These are phyloP conservation scores for Striga hermonthica DNA, from an alignment of 305 asterid genomes.

Conservation along the genomic window DNA sequence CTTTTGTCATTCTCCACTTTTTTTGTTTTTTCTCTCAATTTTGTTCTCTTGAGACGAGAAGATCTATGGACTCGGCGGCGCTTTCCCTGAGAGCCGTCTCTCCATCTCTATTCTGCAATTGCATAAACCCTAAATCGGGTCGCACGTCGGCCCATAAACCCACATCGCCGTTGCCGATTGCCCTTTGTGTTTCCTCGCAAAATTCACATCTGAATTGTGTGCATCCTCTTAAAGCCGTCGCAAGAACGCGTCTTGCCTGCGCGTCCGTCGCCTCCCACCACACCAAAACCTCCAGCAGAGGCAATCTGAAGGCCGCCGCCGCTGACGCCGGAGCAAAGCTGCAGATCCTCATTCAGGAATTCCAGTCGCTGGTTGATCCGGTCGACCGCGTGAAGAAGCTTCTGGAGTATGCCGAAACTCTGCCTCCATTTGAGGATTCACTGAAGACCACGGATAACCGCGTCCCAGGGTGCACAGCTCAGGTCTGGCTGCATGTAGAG, in stretches of 20 bases:
- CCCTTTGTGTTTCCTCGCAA: conserved; percentile 41
- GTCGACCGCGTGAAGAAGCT: conserved; percentile 72
- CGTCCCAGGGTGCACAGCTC: conserved; percentile 85
- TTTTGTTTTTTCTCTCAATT: not conserved
- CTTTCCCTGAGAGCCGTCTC: conserved; percentile 46
- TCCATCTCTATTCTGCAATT: conserved; percentile 42
- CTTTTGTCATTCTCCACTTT: too few relatives aligned
- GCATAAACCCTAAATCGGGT: conserved; percentile 36
- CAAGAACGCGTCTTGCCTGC: conserved; percentile 40
- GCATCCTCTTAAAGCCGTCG: conserved; percentile 33
- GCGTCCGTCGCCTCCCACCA: conserved; percentile 47
- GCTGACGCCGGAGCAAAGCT: conserved; percentile 43
- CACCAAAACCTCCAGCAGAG: conserved; percentile 30
- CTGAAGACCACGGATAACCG: conserved; percentile 49
- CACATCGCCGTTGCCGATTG: conserved; percentile 27
- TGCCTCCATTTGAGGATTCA: conserved; percentile 47
- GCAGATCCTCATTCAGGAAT: conserved; percentile 49
- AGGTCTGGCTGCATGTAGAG: conserved; percentile 66
- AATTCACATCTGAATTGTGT: conserved; percentile 25
- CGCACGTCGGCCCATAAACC: conserved; percentile 35
- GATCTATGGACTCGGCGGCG: conserved; percentile 49
- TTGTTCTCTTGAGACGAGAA: not conserved
- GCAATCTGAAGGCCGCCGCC: conserved; percentile 27
- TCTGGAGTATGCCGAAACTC: conserved; percentile 48
- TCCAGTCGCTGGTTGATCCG: conserved; percentile 55